A percentile compares a stretch with the other conserved stretches of the same genome.
These are phyloP conservation scores for Saraca asoca DNA, from an alignment of 331 rosid species.

Conservation along the genomic window DNA sequence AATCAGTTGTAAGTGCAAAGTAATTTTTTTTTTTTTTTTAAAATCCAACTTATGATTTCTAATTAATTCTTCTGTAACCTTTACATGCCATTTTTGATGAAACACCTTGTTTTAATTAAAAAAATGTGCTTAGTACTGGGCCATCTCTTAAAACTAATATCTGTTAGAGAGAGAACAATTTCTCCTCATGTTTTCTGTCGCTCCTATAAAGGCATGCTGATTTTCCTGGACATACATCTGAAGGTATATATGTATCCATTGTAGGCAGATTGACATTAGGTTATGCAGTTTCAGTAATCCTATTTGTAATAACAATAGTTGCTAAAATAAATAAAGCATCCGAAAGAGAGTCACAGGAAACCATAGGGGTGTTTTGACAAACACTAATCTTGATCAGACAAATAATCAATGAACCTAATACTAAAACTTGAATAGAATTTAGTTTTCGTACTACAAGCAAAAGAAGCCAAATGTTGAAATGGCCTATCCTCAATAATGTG, in stretches of 20 bases:
- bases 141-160: neutral
- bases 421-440: neutral
- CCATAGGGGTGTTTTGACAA: constrained; percentile 20
- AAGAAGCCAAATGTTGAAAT: neutral
- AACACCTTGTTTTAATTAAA: neutral
- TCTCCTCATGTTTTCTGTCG: constrained; percentile 9
- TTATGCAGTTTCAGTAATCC: neutral
- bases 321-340: constrained; percentile 6
- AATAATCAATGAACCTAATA: too few relatives aligned
- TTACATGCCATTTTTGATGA: constrained; percentile 25
- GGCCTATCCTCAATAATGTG: neutral
- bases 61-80: constrained; percentile 13
- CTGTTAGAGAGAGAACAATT: constrained; percentile 16
- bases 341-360: constrained; percentile 9
- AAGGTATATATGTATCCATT: neutral
- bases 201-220: constrained; percentile 17
- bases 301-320: constrained; percentile 6
- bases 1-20: constrained; percentile 22
- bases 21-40: neutral
- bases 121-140: neutral
- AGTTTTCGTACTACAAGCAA: neutral
- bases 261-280: constrained; percentile 3
- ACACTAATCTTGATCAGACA: constrained; percentile 1
- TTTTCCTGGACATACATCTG: constrained; percentile 5
- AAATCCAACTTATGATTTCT: constrained; percentile 20